phyloP scores from a whole-genome alignment of 345 rosid species.

The Sisymbrium altissimum region DNA sequence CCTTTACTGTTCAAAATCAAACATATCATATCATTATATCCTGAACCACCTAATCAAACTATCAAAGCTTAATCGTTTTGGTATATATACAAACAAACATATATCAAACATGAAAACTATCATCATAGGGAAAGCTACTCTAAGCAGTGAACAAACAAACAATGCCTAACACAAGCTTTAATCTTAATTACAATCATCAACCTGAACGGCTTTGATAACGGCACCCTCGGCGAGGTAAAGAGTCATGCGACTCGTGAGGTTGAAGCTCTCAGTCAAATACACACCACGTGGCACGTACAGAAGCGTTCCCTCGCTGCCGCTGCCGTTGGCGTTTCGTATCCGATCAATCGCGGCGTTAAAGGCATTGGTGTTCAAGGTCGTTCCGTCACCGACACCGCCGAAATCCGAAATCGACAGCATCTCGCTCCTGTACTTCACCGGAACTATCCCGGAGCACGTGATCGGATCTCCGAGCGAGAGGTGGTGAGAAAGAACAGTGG shows the following conservation, averaged over 20 bases:
- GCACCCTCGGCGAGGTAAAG: slow-evolving; percentile 83
- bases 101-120: too few relatives aligned
- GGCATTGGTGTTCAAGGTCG: slow-evolving; percentile 64
- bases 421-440: slow-evolving; percentile 50
- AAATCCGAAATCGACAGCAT: slow-evolving; percentile 67
- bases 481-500: slow-evolving; percentile 16
- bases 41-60: too few relatives aligned
- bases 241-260: slow-evolving; percentile 89
- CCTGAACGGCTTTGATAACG: slow-evolving; percentile 84
- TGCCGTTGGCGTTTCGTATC: slow-evolving; percentile 44
- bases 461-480: slow-evolving; percentile 38
- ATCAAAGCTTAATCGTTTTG: slow-evolving; percentile 34
- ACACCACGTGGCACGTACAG: slow-evolving; percentile 83
- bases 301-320: slow-evolving; percentile 62
- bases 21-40: too few relatives aligned
- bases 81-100: too few relatives aligned
- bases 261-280: slow-evolving; percentile 66
- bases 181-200: too few relatives aligned
- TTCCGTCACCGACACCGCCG: slow-evolving; percentile 87
- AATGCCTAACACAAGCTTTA: too few relatives aligned
- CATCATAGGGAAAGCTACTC: too few relatives aligned
- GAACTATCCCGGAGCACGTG: slow-evolving; percentile 80
- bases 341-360: slow-evolving; percentile 67
- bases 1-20: background rate
- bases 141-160: too few relatives aligned